Percentiles rank a stretch among this genome's conserved stretches.
phyloP scores from a whole-genome alignment of 495 filamentous ascomycete genomes.

The Penicillium egyptiacum region DNA sequence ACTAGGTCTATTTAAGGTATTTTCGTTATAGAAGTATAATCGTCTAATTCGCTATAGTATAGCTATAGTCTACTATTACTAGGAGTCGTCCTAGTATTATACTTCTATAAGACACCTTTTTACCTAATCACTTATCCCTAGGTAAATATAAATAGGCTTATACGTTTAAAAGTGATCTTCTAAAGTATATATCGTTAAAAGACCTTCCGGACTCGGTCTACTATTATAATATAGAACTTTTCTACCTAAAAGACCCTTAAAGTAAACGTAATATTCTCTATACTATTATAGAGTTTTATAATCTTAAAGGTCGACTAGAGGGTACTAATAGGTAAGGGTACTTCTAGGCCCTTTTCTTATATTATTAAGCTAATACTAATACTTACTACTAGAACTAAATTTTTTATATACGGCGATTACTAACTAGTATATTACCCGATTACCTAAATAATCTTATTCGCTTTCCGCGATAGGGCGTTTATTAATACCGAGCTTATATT shows the following conservation, averaged over 20 bases:
- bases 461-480: too few relatives aligned
- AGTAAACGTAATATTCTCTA: constrained; percentile 31
- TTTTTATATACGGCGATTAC: too few relatives aligned
- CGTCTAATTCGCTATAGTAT: too few relatives aligned
- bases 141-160: constrained; percentile 20
- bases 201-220: constrained; percentile 32
- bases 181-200: constrained; percentile 20
- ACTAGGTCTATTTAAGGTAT: too few relatives aligned
- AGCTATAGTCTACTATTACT: constrained; percentile 26
- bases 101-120: constrained; percentile 26
- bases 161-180: constrained; percentile 33
- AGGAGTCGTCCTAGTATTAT: constrained; percentile 28
- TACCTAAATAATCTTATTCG: too few relatives aligned
- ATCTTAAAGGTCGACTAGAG: constrained; percentile 32
- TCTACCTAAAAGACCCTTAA: constrained; percentile 27
- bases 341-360: constrained; percentile 2
- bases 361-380: constrained; percentile 10
- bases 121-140: constrained; percentile 16
- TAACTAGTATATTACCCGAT: too few relatives aligned
- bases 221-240: constrained; percentile 34
- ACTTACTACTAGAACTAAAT: too few relatives aligned
- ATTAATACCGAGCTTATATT: too few relatives aligned
- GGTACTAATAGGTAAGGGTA: constrained; percentile 27
- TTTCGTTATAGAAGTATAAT: too few relatives aligned
- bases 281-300: constrained; percentile 31